A percentile compares a stretch with the other conserved stretches of the same genome.
These are phyloP conservation scores for Corymbia maculata DNA, from an alignment of 345 rosid species.

Conservation along the genomic window DNA sequence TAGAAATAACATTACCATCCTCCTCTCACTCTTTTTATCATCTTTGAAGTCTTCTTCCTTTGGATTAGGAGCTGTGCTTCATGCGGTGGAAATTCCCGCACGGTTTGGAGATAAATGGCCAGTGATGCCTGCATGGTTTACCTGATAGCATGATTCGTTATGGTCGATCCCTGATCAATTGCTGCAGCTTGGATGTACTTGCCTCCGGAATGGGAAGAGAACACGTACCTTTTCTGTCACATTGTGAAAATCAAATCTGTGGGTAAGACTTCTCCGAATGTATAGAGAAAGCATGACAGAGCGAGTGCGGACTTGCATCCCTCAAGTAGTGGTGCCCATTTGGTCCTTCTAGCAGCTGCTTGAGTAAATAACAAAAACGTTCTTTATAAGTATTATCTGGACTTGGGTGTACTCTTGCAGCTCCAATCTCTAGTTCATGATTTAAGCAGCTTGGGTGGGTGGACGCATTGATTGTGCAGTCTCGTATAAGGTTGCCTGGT, in stretches of 20 bases:
- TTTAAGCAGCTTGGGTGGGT: neutral
- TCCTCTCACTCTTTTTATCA: neutral
- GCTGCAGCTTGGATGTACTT: neutral
- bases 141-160: neutral
- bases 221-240: neutral
- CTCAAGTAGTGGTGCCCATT: neutral
- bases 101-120: neutral
- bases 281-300: neutral
- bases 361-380: neutral
- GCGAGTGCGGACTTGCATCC: neutral
- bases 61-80: neutral
- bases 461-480: neutral
- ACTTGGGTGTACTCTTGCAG: neutral
- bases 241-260: neutral
- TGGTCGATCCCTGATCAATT: neutral
- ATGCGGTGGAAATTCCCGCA: neutral
- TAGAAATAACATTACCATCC: neutral
- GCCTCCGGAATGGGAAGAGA: neutral
- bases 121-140: neutral
- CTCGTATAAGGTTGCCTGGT: neutral
- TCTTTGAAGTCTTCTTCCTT: neutral
- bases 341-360: neutral
- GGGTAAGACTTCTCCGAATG: neutral
- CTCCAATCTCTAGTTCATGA: neutral
- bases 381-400: neutral